Base-by-base conservation (phyloP, 192 early-diverging fungal genomes). In the Entomortierella beljakovae region DNA sequence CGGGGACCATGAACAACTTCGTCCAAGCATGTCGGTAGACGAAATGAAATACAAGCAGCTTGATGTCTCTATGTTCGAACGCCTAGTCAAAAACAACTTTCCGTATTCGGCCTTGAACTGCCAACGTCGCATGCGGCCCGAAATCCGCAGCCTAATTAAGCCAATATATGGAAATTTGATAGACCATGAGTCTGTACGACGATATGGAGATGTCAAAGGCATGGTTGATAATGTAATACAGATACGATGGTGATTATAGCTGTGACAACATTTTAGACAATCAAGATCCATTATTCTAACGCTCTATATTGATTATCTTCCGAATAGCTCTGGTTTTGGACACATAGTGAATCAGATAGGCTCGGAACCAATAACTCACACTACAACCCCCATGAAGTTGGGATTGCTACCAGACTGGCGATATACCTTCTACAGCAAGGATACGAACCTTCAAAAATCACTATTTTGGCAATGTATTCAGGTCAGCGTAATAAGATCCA, bases 1-100 rank as follows among this genome's bases (percentile, higher is more conserved):
- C 55, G 88, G 88, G 57, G 88, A 89, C 80, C 88, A 89, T 46
- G 63, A 87, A 61, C 88, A 89, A 23, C 81, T 89, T 26, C 82
- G 88, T 20, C 88, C 88, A 5, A 81, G 74, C 49, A 84, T 80
- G 40, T 80, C 86, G 1, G 86, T 87, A 1, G 43, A 88, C 63
- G 82, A 82, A 15, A 51, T 89, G 20, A 80, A 82, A 2, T 18
- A 64, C 46, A 49, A 81, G 61, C 34, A 71, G 23, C 68, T 89
- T 23, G 73, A 85, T 33, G 82, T 87, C 6, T 87, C 86, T 1
- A 34, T 89, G 50, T 89, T 89, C 74, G 88, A 89, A 59, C 76
- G 88, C 7, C 64, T 89, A 20, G 84, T 83, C 3, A 60, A 28
- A 7, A 81, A 84, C 33, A 23, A 71, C 0, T 65, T 89, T 23